Evolutionary conservation across 495 filamentous ascomycete species (phyloP), one percentile per base, ranked within the genome.

Genomic region (Penicillium odoratum): DNA sequence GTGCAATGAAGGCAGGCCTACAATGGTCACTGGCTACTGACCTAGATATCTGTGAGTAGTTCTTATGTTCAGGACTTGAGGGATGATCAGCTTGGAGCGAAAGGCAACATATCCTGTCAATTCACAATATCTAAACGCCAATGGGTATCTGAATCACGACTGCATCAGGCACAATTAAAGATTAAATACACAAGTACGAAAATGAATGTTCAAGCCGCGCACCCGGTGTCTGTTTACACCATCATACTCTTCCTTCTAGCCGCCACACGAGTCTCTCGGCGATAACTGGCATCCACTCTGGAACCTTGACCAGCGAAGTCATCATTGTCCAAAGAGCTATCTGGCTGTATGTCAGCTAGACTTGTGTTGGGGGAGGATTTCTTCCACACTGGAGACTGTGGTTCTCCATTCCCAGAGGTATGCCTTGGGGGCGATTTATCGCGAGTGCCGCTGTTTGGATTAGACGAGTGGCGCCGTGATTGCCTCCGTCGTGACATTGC

Each of bases 171-270:
- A 38, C 42, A 53, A 18, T 40, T 56, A 53, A 45, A 40, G 4
- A 38, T 16, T 15, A 15, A 40, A 40, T 40, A 40, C 38, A 40
- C 13, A 15, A 40, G 2, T 40, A 40, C 34, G 51, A 44, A 25
- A 48, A 53, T 34, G 21, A 47, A 56, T 26, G 42, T 29, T 21
- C 38, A 31, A 9, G 25, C 40, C 38, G 21, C 45, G 53, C 33
- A 34, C 42, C 26, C 15, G 13, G 3, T 6, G 29, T 21, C 49
- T 36, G 47, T 29, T 73, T 48, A 82, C 47, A 83, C 60, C 75
- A 83, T 78, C 79, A 81, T 83, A 55, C 80, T 83, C 62, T 69
- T 76, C 57, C 80, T 71, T 48, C 80, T 64, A 34, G 74, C 69
- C 26, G 73, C 72, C 29, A 73, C 67, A 29, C 78, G 64, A 31